These are phyloP conservation scores for Apiotrichum porosum DNA, from an alignment of 1,284 basidiomycete genomes.

Conservation along the genomic window DNA sequence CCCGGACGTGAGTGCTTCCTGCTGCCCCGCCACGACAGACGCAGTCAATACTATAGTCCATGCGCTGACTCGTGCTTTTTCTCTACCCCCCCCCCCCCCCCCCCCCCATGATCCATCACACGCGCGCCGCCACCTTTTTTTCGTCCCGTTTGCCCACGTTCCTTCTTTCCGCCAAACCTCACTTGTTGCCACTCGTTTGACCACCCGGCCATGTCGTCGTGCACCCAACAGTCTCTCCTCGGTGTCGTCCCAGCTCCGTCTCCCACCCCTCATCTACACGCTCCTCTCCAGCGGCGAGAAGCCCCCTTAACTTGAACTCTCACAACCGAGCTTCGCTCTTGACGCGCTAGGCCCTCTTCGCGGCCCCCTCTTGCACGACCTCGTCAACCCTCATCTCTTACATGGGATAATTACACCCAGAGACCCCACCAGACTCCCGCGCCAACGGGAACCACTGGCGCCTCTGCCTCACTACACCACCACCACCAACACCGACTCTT, in stretches of 20 bases:
- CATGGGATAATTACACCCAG: slow-evolving; percentile 25
- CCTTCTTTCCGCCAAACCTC: too few relatives aligned
- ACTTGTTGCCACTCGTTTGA: too few relatives aligned
- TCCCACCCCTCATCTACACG: slow-evolving; percentile 42
- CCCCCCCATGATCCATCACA: too few relatives aligned
- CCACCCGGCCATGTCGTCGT: too few relatives aligned
- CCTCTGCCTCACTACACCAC: background rate
- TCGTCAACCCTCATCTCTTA: background rate
- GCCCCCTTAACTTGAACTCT: slow-evolving; percentile 45
- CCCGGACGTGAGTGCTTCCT: slow-evolving; percentile 32
- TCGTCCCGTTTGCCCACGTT: too few relatives aligned
- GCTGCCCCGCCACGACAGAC: too few relatives aligned
- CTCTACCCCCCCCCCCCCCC: too few relatives aligned
- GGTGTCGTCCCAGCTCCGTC: slow-evolving; percentile 38
- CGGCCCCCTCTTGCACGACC: slow-evolving; percentile 5
- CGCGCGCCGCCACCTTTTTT: too few relatives aligned
- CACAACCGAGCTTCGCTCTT: slow-evolving; percentile 1
- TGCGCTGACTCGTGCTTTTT: background rate
- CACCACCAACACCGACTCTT: background rate
- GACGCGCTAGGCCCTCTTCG: slow-evolving; percentile 8
- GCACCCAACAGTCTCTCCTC: slow-evolving; percentile 34
- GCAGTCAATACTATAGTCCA: too few relatives aligned
- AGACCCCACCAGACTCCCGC: slow-evolving; percentile 6
- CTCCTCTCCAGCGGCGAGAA: slow-evolving; percentile 44
- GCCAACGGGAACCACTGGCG: slow-evolving; percentile 7